These are phyloP conservation scores for Tylopilus rubrobrunneus DNA, from an alignment of 768 basidiomycete genomes.

Conservation along the genomic window DNA sequence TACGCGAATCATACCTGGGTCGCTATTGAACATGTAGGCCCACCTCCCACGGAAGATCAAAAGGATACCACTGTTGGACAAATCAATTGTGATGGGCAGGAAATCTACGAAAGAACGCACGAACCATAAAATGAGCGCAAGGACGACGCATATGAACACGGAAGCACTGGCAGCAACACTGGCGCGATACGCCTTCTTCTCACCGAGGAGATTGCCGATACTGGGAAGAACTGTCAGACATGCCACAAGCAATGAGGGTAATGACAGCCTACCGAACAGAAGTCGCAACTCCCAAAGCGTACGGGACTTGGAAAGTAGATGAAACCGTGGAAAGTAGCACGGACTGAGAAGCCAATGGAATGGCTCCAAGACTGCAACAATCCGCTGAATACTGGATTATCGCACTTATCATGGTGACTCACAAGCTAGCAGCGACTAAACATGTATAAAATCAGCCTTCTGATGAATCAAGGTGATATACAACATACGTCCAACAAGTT, in stretches of 20 bases:
- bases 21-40: conserved; percentile 75
- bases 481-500: conserved; percentile 55
- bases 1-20: conserved; percentile 39
- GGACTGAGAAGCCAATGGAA: conserved; percentile 82
- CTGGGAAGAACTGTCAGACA: conserved; percentile 33
- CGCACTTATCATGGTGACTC: conserved; percentile 12
- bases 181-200: conserved; percentile 69
- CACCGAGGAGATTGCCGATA: conserved; percentile 86
- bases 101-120: conserved; percentile 1
- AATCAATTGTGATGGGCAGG: neutral
- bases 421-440: conserved; percentile 53
- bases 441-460: conserved; percentile 2
- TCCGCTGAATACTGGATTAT: conserved; percentile 12
- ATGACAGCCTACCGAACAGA: conserved; percentile 64
- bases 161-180: conserved; percentile 61
- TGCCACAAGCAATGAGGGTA: neutral
- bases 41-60: conserved; percentile 59
- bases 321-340: conserved; percentile 74
- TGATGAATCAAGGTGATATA: neutral
- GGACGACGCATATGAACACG: conserved; percentile 57
- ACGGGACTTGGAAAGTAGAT: conserved; percentile 79
- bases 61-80: conserved; percentile 43
- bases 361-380: conserved; percentile 64
- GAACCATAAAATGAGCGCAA: conserved; percentile 63
- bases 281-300: conserved; percentile 73